Evolutionary conservation across 306 rosid genomes (phyloP), one percentile per base, ranked within the genome.

Genomic region (Nissolia schottii): DNA sequence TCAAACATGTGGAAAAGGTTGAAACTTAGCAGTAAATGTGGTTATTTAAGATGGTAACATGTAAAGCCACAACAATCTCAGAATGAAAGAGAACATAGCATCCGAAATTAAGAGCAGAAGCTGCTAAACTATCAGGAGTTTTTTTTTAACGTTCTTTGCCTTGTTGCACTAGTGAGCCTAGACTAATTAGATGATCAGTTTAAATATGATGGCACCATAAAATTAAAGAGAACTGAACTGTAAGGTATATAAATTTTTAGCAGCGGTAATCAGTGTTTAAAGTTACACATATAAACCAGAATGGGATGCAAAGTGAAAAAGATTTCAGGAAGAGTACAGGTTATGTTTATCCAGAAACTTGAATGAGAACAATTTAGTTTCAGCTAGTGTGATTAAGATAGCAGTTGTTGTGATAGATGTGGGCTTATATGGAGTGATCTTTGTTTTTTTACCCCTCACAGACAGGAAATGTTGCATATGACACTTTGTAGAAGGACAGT

Each of bases 381-480:
- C 66, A 11, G 67, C 67, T 16, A 7, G 56, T 56, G 66, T 40
- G 76, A 55, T 70, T 55, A 27, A 55, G 64, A 70, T 25, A 56
- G 1, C 65, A 37, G 8, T 54, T 32, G 31, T 37, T 23, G 16
- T 20, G 35, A 19, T 46, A 51, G 40, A 23, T 3, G 18, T 46
- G 6, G 19, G 18, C 6, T 46, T 15, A 16, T 46, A 3, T 16
- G 8, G 53, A 3, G 19, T 46, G 10, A 6, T 46, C 53, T 16
- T 19, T 49, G 28, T 60, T 45, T n/a, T n/a, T n/a, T n/a, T n/a
- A n/a, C n/a, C n/a, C n/a, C 16, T 4, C 5, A 2, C 29, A 22
- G 68, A 65, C 38, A 10, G 28, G 6, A 15, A 22, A 25, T 32
- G 55, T 35, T 77, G 57, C 62, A 15, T 48, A 18, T 48, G 64